Evolutionary conservation across 2,329 filamentous ascomycete genomes (phyloP).

Genomic region (Aureobasidium sp.): DNA sequence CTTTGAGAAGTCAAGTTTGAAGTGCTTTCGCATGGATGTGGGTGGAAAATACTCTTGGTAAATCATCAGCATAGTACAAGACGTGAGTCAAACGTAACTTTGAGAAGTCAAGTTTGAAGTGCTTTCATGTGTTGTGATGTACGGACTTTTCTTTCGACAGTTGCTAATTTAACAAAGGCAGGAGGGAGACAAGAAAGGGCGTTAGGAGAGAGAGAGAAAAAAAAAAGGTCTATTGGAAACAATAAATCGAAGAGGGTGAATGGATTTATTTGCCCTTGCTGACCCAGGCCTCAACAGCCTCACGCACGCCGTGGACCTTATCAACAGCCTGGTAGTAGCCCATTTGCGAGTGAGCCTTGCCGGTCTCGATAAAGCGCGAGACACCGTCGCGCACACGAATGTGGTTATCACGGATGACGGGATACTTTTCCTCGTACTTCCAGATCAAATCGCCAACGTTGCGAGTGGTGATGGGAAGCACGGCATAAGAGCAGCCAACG

Average conservation of each 20-base stretch:
- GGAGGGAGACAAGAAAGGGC: neutral
- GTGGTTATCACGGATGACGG: slow-evolving; percentile 76
- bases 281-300: slow-evolving; percentile 80
- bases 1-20: too few species aligned
- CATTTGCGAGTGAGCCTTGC: slow-evolving; percentile 65
- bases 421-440: slow-evolving; percentile 88
- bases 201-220: neutral
- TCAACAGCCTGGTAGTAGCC: slow-evolving; percentile 68
- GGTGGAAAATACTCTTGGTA: neutral
- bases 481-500: slow-evolving; percentile 72
- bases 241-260: neutral
- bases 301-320: slow-evolving; percentile 68
- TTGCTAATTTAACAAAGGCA: neutral
- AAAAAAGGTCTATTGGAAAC: slow-evolving; percentile 3
- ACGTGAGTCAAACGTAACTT: too few species aligned
- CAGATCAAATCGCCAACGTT: slow-evolving; percentile 83
- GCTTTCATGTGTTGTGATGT: slow-evolving; percentile 9
- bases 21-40: too few species aligned
- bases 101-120: too few species aligned
- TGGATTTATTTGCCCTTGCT: slow-evolving; percentile 59
- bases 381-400: slow-evolving; percentile 62
- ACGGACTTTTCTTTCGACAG: slow-evolving; percentile 3
- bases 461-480: slow-evolving; percentile 81
- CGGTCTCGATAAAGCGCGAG: slow-evolving; percentile 63
- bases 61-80: neutral